These are phyloP conservation scores for Neurospora crassa DNA, from an alignment of 2,329 filamentous ascomycete genomes.

Conservation along the genomic window DNA sequence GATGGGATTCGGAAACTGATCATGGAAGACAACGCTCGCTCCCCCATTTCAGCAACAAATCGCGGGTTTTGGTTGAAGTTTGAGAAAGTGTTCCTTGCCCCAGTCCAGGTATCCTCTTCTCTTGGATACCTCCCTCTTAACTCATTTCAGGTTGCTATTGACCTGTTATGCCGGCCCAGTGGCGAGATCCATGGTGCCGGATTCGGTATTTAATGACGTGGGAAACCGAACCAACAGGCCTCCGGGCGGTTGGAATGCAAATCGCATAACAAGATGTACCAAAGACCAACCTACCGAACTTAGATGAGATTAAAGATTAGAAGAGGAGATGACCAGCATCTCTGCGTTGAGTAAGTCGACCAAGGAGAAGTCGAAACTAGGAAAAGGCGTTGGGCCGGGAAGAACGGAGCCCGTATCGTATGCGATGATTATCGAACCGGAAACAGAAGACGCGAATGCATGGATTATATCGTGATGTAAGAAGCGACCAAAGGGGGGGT, in stretches of 20 bases:
- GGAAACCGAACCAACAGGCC: neutral
- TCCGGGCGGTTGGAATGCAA: neutral
- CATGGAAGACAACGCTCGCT: neutral
- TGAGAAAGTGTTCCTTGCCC: neutral
- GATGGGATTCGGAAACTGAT: neutral
- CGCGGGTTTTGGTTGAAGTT: neutral
- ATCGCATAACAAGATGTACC: neutral
- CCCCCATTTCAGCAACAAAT: neutral
- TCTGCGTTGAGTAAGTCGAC: constrained; percentile 5
- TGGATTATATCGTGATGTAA: neutral
- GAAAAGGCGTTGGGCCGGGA: constrained; percentile 9
- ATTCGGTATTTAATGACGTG: neutral
- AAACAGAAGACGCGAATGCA: neutral
- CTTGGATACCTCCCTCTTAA: neutral
- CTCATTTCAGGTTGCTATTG: neutral
- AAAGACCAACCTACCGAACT: constrained; percentile 6
- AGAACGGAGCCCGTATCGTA: neutral
- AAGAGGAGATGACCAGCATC: constrained; percentile 19
- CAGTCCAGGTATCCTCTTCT: neutral
- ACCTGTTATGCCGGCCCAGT: neutral
- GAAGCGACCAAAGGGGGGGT: neutral
- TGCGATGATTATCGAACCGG: neutral
- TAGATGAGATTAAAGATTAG: constrained; percentile 16
- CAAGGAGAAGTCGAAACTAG: constrained; percentile 13
- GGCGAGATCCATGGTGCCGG: neutral